Base-by-base conservation (phyloP, 139 green algal genomes). In the Asterochloris sp. region DNA sequence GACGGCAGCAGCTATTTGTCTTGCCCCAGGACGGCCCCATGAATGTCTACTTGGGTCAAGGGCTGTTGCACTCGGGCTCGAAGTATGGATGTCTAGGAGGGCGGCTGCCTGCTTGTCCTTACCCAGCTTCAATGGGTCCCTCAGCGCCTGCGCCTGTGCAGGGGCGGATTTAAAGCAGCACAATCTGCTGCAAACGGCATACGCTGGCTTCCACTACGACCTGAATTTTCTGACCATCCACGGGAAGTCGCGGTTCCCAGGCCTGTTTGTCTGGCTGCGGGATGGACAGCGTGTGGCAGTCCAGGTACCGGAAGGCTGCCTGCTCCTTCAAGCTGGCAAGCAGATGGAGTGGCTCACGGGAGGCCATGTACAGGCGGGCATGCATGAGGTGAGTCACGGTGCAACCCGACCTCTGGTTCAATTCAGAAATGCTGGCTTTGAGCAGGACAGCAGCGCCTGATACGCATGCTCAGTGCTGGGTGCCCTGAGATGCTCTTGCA, bases 171-270 rank as follows among this genome's bases (percentile, higher is more conserved):
- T 88, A 54, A 29, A 85, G 27, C 73, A 83, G 66, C 89, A 96
- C 73, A 74, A 86, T 60, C 1, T 82, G 16, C 66, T 91, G 63
- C 91, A 92, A 27, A 94, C 89, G 8, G 92, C 96, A 60, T 89
- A 91, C 82, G 94, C 94, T 10, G 92, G 96, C 0, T 98, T 91
- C 84, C 96, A 99, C 88, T 94, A 92, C 82, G 96, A 98, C 86
- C 89, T 98, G 38, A 98, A 98, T 86, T 90, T 98, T 64, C 87
- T 98, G 19, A 98, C 95, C 12, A 93, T 98, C 27, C 96, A 98
- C 82, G 95, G 95, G 77, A 90, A 90, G 86, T 89, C 78, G 10
- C 85, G 91, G 17, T 96, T 90, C 79, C 91, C 93, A 10, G 93
- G 93, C 6, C 89, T 97, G 67, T 87, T 83, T 74, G 86, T 92